Conservation (phyloP, 495 filamentous ascomycete species). For the Trichoderma erinaceum region DNA sequence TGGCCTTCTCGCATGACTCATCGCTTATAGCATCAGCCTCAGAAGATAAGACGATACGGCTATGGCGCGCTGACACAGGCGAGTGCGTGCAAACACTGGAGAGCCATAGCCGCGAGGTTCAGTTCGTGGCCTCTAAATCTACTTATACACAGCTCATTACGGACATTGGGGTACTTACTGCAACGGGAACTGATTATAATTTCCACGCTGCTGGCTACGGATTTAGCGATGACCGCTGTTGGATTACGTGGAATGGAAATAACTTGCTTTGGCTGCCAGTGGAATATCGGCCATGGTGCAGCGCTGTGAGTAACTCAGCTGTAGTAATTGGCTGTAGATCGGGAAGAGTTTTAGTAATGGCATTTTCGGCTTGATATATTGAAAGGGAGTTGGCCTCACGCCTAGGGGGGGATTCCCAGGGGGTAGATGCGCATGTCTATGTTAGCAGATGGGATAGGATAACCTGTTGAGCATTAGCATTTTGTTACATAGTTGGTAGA, state of each 20-base stretch:
- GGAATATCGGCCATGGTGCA: neutral
- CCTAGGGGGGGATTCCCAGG: no score
- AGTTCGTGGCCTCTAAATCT: constrained; percentile 8
- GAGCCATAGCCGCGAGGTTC: no score
- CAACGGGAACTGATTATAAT: neutral
- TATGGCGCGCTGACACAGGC: constrained; percentile 8
- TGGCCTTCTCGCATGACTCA: constrained; percentile 17
- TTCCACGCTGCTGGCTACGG: neutral
- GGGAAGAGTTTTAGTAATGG: neutral
- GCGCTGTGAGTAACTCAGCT: neutral
- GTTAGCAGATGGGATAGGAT: no score
- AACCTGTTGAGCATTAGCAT: no score
- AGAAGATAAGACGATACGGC: neutral
- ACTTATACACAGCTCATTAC: neutral
- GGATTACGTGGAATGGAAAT: neutral
- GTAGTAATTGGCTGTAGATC: neutral
- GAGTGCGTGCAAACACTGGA: constrained; percentile 17
- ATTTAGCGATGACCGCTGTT: neutral
- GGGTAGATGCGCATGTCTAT: no score
- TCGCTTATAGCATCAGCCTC: constrained; percentile 3
- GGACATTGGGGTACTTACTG: neutral
- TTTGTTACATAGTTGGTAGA: no score
- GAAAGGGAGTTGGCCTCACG: no score
- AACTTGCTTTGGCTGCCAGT: neutral
- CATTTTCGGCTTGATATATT: no score